These are phyloP conservation scores for Melaleuca quinquenervia DNA, from an alignment of 345 rosid species.

Conservation along the genomic window DNA sequence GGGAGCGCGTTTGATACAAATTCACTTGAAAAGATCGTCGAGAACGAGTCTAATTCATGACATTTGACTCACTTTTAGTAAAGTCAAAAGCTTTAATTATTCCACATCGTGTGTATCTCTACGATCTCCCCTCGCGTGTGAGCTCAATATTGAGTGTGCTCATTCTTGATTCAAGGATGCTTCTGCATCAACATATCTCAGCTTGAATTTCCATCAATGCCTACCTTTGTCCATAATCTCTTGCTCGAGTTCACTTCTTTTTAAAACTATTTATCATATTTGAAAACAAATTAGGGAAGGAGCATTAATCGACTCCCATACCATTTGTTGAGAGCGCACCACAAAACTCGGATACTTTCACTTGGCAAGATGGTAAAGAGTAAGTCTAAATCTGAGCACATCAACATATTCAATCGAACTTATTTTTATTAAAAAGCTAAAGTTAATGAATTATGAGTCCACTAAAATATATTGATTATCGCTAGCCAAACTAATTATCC, in stretches of 20 bases:
- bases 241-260: not conserved
- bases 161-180: not conserved
- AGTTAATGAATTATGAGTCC: too few species aligned
- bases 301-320: too few species aligned
- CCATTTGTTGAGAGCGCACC: too few species aligned
- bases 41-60: not conserved
- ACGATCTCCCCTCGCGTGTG: fast-evolving
- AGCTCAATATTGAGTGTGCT: fast-evolving
- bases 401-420: not conserved
- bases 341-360: too few species aligned
- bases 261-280: not conserved
- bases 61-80: fast-evolving
- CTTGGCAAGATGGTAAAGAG: too few species aligned
- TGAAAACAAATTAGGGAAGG: fast-evolving
- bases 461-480: too few species aligned
- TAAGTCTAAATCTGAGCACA: not conserved
- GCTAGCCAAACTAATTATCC: not conserved
- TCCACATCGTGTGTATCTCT: fast-evolving
- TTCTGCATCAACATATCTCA: not conserved
- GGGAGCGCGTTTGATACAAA: fast-evolving
- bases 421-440: too few species aligned
- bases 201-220: not conserved
- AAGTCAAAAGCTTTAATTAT: fast-evolving
- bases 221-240: fast-evolving
- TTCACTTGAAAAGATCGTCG: not conserved